Conservation (phyloP, 768 basidiomycete species). For the Cyclocybe aegerita region DNA sequence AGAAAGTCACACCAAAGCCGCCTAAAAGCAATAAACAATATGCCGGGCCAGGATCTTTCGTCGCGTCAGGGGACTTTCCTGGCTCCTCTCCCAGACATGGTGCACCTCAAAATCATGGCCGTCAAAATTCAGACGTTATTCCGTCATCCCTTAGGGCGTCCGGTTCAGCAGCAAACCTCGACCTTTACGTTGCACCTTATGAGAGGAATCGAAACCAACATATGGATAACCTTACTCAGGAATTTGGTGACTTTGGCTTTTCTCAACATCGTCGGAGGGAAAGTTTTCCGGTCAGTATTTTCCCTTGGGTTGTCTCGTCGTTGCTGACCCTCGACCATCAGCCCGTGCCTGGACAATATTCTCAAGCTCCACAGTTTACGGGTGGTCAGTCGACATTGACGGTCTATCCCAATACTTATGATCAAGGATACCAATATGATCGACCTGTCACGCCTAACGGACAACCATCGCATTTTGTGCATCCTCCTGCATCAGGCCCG, state of each 20-base stretch:
- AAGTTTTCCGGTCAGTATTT: slow-evolving; percentile 54
- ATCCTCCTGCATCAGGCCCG: slow-evolving; percentile 24
- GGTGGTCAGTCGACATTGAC: slow-evolving; percentile 30
- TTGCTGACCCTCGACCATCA: slow-evolving; percentile 16
- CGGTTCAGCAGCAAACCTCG: slow-evolving; percentile 56
- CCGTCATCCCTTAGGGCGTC: slow-evolving; percentile 65
- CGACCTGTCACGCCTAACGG: slow-evolving; percentile 34
- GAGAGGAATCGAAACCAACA: slow-evolving; percentile 46
- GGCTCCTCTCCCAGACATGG: slow-evolving; percentile 27
- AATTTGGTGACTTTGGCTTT: slow-evolving; percentile 67
- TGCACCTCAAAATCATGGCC: slow-evolving; percentile 34
- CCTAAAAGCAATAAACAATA: slow-evolving; percentile 60
- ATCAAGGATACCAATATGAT: slow-evolving; percentile 43
- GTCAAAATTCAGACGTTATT: slow-evolving; percentile 47
- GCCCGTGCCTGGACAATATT: slow-evolving; percentile 36
- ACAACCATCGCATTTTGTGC: slow-evolving; percentile 25
- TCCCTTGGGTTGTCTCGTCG: background rate
- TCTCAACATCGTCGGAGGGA: slow-evolving; percentile 48
- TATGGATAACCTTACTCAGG: slow-evolving; percentile 57
- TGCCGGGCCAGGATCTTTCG: slow-evolving; percentile 76
- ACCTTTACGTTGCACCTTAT: slow-evolving; percentile 76
- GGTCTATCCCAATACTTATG: slow-evolving; percentile 35
- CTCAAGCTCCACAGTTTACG: slow-evolving; percentile 34
- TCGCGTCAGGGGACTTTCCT: slow-evolving; percentile 45
- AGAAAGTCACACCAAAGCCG: slow-evolving; percentile 52